These are phyloP conservation scores for Fulvia fulva DNA, from an alignment of 2,329 filamentous ascomycete species.

Conservation along the genomic window DNA sequence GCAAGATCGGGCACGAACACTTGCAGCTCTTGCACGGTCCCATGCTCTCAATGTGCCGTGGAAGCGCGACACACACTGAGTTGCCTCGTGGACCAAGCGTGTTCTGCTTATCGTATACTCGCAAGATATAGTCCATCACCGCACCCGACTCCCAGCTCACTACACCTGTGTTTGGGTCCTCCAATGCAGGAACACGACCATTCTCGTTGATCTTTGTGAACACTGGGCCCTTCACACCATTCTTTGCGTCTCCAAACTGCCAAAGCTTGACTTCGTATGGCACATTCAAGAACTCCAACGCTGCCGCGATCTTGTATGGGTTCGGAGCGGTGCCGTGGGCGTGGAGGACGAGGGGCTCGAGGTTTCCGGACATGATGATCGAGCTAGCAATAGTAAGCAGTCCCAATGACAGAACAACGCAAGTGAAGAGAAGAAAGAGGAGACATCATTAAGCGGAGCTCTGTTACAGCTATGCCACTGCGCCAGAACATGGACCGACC, in stretches of 20 bases:
- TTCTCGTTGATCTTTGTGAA: slow-evolving; percentile 46
- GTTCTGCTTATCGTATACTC: slow-evolving; percentile 42
- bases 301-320: slow-evolving; percentile 43
- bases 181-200: slow-evolving; percentile 41
- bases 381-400: background rate
- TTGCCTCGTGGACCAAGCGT: slow-evolving; percentile 35
- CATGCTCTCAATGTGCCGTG: too few species aligned
- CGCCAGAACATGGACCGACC: background rate
- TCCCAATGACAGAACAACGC: background rate
- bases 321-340: slow-evolving; percentile 42
- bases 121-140: slow-evolving; percentile 45
- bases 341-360: slow-evolving; percentile 39
- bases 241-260: slow-evolving; percentile 40
- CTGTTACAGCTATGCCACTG: background rate
- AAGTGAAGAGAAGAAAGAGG: background rate
- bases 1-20: too few species aligned
- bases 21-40: too few species aligned
- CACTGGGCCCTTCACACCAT: slow-evolving; percentile 36
- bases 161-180: slow-evolving; percentile 45
- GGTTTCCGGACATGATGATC: slow-evolving; percentile 17
- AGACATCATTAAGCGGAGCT: background rate
- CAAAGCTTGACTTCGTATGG: slow-evolving; percentile 42
- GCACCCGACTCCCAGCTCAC: slow-evolving; percentile 50
- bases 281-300: slow-evolving; percentile 39
- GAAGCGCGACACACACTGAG: too few species aligned